phyloP scores from a whole-genome alignment of 2,329 filamentous ascomycete species.

The Aspergillus eucalypticola region DNA sequence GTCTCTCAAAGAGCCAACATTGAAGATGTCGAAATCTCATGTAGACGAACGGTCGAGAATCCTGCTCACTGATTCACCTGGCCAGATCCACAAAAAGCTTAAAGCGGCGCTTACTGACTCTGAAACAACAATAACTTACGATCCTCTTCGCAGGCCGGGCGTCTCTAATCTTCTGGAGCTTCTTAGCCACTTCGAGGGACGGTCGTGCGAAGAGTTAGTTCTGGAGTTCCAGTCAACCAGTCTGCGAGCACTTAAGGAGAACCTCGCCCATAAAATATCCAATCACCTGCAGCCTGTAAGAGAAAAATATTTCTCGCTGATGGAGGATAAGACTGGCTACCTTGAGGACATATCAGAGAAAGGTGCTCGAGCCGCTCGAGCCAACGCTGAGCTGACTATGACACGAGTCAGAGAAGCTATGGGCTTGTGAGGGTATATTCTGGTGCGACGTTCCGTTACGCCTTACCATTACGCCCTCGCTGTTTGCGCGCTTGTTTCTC shows the following conservation, averaged over 20 bases:
- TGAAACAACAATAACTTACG: constrained; percentile 66
- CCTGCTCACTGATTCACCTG: constrained; percentile 70
- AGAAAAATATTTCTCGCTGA: constrained; percentile 36
- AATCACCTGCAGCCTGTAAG: constrained; percentile 34
- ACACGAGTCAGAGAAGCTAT: constrained; percentile 31
- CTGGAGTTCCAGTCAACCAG: constrained; percentile 45
- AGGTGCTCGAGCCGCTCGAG: constrained; percentile 33
- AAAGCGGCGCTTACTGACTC: constrained; percentile 76
- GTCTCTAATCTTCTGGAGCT: constrained; percentile 86
- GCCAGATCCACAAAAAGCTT: constrained; percentile 69
- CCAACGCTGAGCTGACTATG: constrained; percentile 37
- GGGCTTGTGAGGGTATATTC: constrained; percentile 27
- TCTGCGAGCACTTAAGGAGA: constrained; percentile 64
- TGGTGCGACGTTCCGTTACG: not conserved
- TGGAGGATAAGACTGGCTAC: constrained; percentile 28
- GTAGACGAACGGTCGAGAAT: constrained; percentile 72
- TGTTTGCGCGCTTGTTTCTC: not conserved
- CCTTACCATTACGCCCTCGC: not conserved
- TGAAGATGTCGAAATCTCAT: constrained; percentile 96
- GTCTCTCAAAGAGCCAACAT: constrained; percentile 74
- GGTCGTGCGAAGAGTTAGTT: constrained; percentile 49
- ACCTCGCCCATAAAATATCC: constrained; percentile 54
- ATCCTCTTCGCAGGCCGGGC: constrained; percentile 69
- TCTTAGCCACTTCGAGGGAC: constrained; percentile 65
- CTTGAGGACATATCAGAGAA: constrained; percentile 34